These are phyloP conservation scores for Tetrapisispora nanseiensis DNA, from an alignment of 805 yeast genomes.

Conservation along the genomic window DNA sequence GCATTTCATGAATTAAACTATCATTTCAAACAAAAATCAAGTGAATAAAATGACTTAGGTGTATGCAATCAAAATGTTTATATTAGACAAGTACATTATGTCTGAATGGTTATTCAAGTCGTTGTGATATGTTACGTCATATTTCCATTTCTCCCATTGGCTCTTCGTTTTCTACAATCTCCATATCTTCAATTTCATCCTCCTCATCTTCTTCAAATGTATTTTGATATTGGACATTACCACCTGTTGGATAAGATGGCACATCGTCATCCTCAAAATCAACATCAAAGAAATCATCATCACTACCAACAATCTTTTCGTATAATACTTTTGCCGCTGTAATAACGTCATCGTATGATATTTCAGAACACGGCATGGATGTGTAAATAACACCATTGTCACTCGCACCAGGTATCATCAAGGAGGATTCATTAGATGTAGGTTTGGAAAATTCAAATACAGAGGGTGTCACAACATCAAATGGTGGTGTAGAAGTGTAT, in stretches of 20 bases:
- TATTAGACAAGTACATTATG: too few relatives aligned
- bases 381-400: constrained; percentile 42
- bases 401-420: constrained; percentile 31
- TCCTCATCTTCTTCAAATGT: constrained; percentile 27
- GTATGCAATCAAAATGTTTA: not conserved
- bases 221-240: constrained; percentile 15
- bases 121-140: too few relatives aligned
- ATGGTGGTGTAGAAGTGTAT: constrained; percentile 45
- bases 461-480: constrained; percentile 39
- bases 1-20: too few relatives aligned
- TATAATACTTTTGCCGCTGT: constrained; percentile 72
- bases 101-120: too few relatives aligned
- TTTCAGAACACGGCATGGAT: constrained; percentile 71
- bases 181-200: constrained; percentile 17
- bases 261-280: constrained; percentile 93
- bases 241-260: not conserved
- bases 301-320: constrained; percentile 76
- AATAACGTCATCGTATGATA: constrained; percentile 84
- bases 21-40: too few relatives aligned
- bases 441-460: constrained; percentile 29
- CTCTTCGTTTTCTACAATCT: constrained; percentile 29
- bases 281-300: constrained; percentile 91
- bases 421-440: constrained; percentile 9
- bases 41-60: too few relatives aligned
- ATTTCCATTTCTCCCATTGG: constrained; percentile 34